phyloP scores from a whole-genome alignment of 257 asterid genomes.

The Primulina eburnea region DNA sequence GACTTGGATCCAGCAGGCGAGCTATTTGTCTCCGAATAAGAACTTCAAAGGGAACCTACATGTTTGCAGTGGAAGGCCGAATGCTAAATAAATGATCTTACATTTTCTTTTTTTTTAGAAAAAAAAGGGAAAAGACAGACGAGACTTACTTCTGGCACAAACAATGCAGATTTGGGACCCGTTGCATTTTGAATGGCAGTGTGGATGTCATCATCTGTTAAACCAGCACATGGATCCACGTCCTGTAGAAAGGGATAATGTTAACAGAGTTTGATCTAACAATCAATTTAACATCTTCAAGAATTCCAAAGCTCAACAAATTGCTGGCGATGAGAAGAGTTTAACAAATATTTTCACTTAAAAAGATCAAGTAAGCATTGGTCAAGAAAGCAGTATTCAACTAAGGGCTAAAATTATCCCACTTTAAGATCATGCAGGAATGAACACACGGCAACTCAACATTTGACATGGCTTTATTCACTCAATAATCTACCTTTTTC shows the following conservation, averaged over 20 bases:
- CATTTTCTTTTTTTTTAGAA: neutral
- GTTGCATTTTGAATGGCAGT: slow-evolving; percentile 94
- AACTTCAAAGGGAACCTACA: slow-evolving; percentile 94
- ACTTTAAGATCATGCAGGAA: slow-evolving; percentile 5
- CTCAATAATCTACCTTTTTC: neutral
- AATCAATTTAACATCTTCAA: slow-evolving; percentile 2
- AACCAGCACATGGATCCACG: slow-evolving; percentile 91
- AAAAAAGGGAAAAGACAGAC: neutral
- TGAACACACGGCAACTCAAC: neutral
- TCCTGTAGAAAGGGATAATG: slow-evolving; percentile 51
- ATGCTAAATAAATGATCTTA: slow-evolving; percentile 15
- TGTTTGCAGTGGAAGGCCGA: slow-evolving; percentile 13
- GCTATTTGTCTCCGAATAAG: slow-evolving; percentile 85
- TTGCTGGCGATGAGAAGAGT: neutral
- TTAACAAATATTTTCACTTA: slow-evolving; percentile 1
- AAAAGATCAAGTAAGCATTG: slow-evolving; percentile 4
- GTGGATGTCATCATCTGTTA: slow-evolving; percentile 90
- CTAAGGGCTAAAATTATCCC: neutral
- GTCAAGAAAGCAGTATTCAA: slow-evolving; percentile 2
- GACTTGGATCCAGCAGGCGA: slow-evolving; percentile 91
- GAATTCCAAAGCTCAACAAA: slow-evolving; percentile 12
- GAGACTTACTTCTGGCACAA: slow-evolving; percentile 81
- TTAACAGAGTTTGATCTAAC: slow-evolving; percentile 20
- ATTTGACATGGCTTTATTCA: neutral
- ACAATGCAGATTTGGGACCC: slow-evolving; percentile 80